Evolutionary conservation across 352 stramenopile genomes (phyloP).

Genomic region (Globisporangium emineosum): DNA sequence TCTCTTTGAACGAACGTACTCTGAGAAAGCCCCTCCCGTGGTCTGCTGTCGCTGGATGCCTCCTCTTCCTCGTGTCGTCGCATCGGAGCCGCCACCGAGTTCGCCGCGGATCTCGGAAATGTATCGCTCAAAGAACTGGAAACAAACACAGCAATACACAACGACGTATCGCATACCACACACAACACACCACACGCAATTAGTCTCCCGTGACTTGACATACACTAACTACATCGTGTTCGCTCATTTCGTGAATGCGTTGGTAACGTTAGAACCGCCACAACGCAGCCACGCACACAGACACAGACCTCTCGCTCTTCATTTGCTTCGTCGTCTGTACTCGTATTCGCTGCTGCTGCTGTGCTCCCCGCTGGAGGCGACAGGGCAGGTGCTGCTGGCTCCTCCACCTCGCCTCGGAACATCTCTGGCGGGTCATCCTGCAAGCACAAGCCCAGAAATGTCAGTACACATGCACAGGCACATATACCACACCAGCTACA

Average conservation of each 20-base stretch:
- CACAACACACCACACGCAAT: neutral
- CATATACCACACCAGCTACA: neutral
- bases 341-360: neutral
- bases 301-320: constrained; percentile 19
- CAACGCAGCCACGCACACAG: neutral
- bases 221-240: neutral
- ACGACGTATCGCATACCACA: neutral
- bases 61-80: constrained; percentile 15
- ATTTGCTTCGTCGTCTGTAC: neutral
- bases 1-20: constrained; percentile 11
- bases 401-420: constrained; percentile 24
- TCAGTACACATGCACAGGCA: neutral
- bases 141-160: neutral
- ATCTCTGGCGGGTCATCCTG: constrained; percentile 67
- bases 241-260: neutral
- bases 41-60: constrained; percentile 13
- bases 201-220: neutral
- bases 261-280: too few species aligned
- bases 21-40: constrained; percentile 11
- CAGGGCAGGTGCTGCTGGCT: constrained; percentile 12
- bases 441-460: neutral
- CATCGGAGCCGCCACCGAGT: constrained; percentile 19
- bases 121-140: constrained; percentile 21
- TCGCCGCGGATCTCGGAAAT: constrained; percentile 34
- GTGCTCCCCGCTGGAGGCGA: neutral